These are phyloP conservation scores for Uronychia binucleata DNA, from an alignment of 73 alveolate species.

Conservation along the genomic window DNA sequence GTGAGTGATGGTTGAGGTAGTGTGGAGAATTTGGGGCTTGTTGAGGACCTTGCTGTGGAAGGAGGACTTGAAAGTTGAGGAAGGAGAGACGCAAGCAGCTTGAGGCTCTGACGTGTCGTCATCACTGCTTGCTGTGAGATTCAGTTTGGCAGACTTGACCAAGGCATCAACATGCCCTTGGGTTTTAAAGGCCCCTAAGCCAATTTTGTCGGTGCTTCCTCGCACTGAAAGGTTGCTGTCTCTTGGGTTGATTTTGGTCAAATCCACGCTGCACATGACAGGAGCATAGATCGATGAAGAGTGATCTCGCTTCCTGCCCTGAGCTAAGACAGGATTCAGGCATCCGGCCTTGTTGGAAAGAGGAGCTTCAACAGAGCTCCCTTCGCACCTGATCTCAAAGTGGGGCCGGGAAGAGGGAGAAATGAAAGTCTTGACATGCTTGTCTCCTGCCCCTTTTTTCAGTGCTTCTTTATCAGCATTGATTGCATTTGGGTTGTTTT, in stretches of 20 bases:
- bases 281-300: background rate
- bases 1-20: too few species aligned
- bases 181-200: too few species aligned
- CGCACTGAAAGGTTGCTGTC: background rate
- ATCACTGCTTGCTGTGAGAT: too few species aligned
- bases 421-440: background rate
- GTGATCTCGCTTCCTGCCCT: background rate
- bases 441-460: background rate
- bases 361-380: background rate
- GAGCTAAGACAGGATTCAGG: too few species aligned
- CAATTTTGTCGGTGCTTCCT: too few species aligned
- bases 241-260: background rate
- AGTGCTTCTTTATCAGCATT: background rate
- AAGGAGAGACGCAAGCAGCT: too few species aligned
- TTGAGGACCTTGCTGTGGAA: too few species aligned
- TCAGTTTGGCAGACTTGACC: too few species aligned
- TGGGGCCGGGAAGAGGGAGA: background rate
- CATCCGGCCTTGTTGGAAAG: background rate
- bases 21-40: too few species aligned
- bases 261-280: background rate
- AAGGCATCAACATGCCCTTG: too few species aligned
- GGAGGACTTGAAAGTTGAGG: too few species aligned
- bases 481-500: background rate
- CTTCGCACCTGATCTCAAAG: background rate
- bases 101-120: too few species aligned